Conservation (phyloP, 805 yeast genomes). For the Nematodospora valgi region DNA sequence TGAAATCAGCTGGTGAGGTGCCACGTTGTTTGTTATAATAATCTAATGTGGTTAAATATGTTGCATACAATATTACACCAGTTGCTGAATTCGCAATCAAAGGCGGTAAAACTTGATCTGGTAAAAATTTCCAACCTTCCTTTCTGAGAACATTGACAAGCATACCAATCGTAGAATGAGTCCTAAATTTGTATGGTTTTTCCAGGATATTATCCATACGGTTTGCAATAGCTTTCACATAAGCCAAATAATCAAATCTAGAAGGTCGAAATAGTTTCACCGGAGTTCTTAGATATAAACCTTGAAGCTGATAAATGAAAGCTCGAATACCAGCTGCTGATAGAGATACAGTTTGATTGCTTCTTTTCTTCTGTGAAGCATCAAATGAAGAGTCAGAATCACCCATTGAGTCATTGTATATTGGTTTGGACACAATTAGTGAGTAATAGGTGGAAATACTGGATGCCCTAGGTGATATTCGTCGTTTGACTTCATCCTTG, state of each 20-base stretch:
- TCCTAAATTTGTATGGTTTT: slow-evolving; percentile 52
- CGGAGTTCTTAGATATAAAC: slow-evolving; percentile 75
- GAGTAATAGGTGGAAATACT: too few species aligned
- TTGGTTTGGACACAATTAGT: too few species aligned
- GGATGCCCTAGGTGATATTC: too few species aligned
- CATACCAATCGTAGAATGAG: slow-evolving; percentile 80
- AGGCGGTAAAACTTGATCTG: slow-evolving; percentile 85
- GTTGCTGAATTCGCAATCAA: slow-evolving; percentile 84
- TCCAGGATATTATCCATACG: slow-evolving; percentile 42
- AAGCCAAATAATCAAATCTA: slow-evolving; percentile 79
- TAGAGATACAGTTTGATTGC: slow-evolving; percentile 60
- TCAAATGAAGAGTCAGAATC: too few species aligned
- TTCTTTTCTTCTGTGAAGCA: slow-evolving; percentile 9
- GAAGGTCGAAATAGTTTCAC: slow-evolving; percentile 89
- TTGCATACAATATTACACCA: slow-evolving; percentile 80
- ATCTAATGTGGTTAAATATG: slow-evolving; percentile 61
- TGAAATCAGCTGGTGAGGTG: slow-evolving; percentile 8
- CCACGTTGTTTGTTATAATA: slow-evolving; percentile 15
- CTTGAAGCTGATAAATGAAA: slow-evolving; percentile 68
- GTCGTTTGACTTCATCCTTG: too few species aligned
- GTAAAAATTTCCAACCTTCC: slow-evolving; percentile 85
- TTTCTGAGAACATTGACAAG: slow-evolving; percentile 64
- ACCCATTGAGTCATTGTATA: background rate
- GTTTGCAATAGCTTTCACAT: slow-evolving; percentile 50
- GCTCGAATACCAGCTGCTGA: slow-evolving; percentile 87